These are phyloP conservation scores for Groenewaldozyma tartarivorans DNA, from an alignment of 805 yeast species.

Conservation along the genomic window DNA sequence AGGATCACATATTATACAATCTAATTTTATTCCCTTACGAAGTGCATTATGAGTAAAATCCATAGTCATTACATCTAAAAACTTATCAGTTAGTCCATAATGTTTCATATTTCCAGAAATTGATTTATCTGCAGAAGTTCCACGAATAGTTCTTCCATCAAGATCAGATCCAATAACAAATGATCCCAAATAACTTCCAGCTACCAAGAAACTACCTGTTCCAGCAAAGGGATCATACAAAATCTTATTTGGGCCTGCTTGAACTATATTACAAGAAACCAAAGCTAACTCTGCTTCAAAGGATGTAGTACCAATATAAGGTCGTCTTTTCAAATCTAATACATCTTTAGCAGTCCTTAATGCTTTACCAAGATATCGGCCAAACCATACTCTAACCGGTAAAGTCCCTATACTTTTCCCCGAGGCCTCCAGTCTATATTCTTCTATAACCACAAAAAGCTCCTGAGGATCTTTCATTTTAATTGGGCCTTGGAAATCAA, in stretches of 20 bases:
- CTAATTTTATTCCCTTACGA: constrained; percentile 51
- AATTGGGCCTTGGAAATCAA: constrained; percentile 70
- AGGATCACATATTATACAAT: constrained; percentile 88
- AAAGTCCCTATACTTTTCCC: neutral
- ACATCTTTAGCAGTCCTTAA: constrained; percentile 56
- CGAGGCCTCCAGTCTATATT: constrained; percentile 35
- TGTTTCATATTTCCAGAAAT: constrained; percentile 64
- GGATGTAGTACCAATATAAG: constrained; percentile 90
- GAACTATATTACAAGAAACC: constrained; percentile 80
- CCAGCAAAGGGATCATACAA: constrained; percentile 95
- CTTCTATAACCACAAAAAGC: constrained; percentile 64
- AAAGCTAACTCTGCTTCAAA: constrained; percentile 90
- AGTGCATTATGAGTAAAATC: constrained; percentile 91
- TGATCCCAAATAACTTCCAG: constrained; percentile 81
- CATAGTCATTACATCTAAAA: constrained; percentile 76
- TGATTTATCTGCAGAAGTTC: constrained; percentile 46
- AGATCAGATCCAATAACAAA: constrained; percentile 81
- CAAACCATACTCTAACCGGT: constrained; percentile 62
- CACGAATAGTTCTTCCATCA: constrained; percentile 70
- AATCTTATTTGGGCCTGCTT: constrained; percentile 52
- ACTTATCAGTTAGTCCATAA: constrained; percentile 48
- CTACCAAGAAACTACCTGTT: constrained; percentile 87
- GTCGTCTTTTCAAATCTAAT: constrained; percentile 72
- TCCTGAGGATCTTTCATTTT: constrained; percentile 68
- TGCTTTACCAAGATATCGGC: constrained; percentile 65